phyloP scores from a whole-genome alignment of 441 rosid genomes.

The Breynia disticha region DNA sequence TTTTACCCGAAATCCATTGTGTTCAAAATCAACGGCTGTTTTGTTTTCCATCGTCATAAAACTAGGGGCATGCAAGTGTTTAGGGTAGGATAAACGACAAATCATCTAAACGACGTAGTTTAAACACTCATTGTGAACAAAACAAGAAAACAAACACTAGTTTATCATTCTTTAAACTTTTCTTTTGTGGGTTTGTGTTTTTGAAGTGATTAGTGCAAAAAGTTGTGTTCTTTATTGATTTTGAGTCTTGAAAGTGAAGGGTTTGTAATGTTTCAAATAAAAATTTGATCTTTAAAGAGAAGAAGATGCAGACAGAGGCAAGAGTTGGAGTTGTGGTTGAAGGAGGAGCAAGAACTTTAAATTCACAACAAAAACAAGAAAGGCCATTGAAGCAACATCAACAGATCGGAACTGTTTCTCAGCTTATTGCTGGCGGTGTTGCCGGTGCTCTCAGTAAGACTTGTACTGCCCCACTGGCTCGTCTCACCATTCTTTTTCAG shows the following conservation, averaged over 20 bases:
- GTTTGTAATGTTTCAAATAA: slow-evolving; percentile 2
- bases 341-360: slow-evolving; percentile 34
- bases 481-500: slow-evolving; percentile 93
- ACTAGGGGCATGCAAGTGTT: no score
- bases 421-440: slow-evolving; percentile 83
- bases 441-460: slow-evolving; percentile 95
- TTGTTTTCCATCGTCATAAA: no score
- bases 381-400: slow-evolving; percentile 19
- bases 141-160: no score
- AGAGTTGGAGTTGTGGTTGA: slow-evolving; percentile 69
- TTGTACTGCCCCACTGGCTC: slow-evolving; percentile 93
- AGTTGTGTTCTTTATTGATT: neutral
- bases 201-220: neutral
- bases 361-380: slow-evolving; percentile 41
- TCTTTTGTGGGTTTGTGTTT: neutral
- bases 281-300: neutral
- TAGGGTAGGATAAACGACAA: no score
- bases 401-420: slow-evolving; percentile 65
- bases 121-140: no score
- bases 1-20: no score
- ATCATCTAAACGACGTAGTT: no score
- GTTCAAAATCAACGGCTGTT: no score
- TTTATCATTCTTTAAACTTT: no score
- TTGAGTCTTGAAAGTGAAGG: neutral
- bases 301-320: slow-evolving; percentile 73